Percentiles rank a stretch among this genome's conserved stretches.
These are phyloP conservation scores for Chalara sp. DNA, from an alignment of 2,329 filamentous ascomycete species.

Conservation along the genomic window DNA sequence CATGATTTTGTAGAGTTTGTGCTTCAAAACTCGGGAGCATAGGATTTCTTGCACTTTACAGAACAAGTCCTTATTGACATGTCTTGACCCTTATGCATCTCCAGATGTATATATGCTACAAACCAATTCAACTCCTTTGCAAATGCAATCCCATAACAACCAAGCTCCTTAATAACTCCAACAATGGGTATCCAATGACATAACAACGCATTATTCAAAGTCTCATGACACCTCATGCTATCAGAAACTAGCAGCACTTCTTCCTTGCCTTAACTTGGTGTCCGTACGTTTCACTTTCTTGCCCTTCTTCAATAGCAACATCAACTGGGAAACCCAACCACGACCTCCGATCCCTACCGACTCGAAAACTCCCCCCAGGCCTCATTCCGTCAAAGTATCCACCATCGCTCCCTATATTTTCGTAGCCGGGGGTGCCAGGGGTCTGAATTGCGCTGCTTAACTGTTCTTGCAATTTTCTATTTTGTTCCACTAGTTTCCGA, in stretches of 20 bases:
- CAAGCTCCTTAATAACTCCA: no score
- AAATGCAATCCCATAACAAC: no score
- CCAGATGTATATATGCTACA: no score
- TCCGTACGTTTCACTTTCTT: background rate
- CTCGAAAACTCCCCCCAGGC: slow-evolving; percentile 50
- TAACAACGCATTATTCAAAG: no score
- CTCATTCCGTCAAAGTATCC: slow-evolving; percentile 40
- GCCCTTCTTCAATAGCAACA: slow-evolving; percentile 27
- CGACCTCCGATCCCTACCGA: slow-evolving; percentile 56
- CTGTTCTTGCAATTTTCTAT: slow-evolving; percentile 46
- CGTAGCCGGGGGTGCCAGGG: slow-evolving; percentile 32
- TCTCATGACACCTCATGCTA: no score
- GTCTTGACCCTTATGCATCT: no score
- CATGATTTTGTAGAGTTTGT: no score
- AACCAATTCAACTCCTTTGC: no score
- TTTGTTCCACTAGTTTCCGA: slow-evolving; percentile 73
- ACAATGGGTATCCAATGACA: no score
- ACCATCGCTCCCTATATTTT: slow-evolving; percentile 23
- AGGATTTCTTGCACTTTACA: no score
- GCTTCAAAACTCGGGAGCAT: no score
- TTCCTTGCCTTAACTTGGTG: slow-evolving; percentile 23
- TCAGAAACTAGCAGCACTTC: slow-evolving; percentile 19
- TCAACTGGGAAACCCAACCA: slow-evolving; percentile 56
- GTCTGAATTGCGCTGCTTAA: slow-evolving; percentile 37
- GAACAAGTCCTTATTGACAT: no score